These are phyloP conservation scores for Rutstroemia sp. DNA, from an alignment of 2,329 filamentous ascomycete genomes.

Conservation along the genomic window DNA sequence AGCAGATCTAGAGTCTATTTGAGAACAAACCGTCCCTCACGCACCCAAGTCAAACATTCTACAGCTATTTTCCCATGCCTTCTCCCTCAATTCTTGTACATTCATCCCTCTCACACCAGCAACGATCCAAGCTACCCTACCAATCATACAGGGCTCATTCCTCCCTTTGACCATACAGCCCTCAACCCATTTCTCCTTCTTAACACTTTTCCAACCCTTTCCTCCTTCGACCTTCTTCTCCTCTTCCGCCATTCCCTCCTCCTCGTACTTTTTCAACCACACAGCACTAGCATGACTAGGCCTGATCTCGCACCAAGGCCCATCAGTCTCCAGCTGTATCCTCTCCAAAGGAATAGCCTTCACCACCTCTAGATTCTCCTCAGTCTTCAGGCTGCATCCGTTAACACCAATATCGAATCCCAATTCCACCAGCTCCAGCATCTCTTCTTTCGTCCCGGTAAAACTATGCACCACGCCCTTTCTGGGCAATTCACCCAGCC, in stretches of 20 bases:
- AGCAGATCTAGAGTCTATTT: not conserved
- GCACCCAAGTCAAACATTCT: conserved; percentile 69
- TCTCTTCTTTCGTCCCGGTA: conserved; percentile 80
- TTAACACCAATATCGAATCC: conserved; percentile 93
- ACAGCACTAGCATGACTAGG: conserved; percentile 68
- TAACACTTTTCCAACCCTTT: conserved; percentile 67
- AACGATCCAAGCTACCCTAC: conserved; percentile 79
- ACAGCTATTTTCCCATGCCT: conserved; percentile 75
- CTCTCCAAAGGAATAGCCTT: conserved; percentile 68
- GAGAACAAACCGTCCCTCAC: not conserved
- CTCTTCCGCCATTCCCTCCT: conserved; percentile 16
- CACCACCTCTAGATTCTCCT: conserved; percentile 82
- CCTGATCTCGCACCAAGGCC: conserved; percentile 94
- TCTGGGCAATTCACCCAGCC: conserved; percentile 59
- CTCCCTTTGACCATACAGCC: conserved; percentile 89
- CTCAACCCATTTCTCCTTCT: conserved; percentile 91
- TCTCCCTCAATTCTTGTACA: conserved; percentile 78
- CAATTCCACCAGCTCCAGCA: conserved; percentile 68
- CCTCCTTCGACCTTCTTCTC: conserved; percentile 18
- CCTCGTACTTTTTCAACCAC: conserved; percentile 24
- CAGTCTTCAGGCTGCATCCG: conserved; percentile 92
- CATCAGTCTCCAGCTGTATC: conserved; percentile 93
- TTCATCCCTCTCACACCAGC: conserved; percentile 75
- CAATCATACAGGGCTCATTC: conserved; percentile 87
- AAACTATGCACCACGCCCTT: conserved; percentile 91